These are phyloP conservation scores for Colletotrichum godetiae DNA, from an alignment of 2,329 filamentous ascomycete species.

Conservation along the genomic window DNA sequence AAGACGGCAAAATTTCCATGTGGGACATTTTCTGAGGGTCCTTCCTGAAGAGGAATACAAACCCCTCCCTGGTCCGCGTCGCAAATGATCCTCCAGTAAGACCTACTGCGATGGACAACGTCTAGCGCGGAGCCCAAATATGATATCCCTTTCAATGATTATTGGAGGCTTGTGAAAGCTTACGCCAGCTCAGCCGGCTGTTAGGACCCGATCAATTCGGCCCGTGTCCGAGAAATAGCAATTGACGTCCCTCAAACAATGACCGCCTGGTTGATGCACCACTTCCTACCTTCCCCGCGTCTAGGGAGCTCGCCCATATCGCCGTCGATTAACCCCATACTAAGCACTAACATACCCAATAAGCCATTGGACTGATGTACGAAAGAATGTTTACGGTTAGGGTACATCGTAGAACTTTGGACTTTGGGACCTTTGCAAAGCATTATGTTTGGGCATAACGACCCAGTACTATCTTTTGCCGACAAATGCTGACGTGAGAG, in stretches of 20 bases:
- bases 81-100: slow-evolving; percentile 1
- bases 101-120: slow-evolving; percentile 5
- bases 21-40: slow-evolving; percentile 88
- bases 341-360: not conserved
- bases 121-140: slow-evolving; percentile 5
- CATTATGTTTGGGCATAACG: not conserved
- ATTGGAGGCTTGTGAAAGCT: not conserved
- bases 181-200: not conserved
- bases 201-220: not conserved
- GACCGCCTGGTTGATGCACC: not conserved
- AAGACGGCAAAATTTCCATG: slow-evolving; percentile 93
- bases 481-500: slow-evolving; percentile 26
- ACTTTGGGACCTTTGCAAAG: not conserved
- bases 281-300: not conserved
- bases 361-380: not conserved
- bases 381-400: not conserved
- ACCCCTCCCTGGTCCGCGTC: not conserved
- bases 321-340: not conserved
- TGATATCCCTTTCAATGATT: slow-evolving; percentile 6
- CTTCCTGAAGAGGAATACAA: not conserved
- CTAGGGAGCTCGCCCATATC: not conserved
- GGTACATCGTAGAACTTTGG: too few species aligned
- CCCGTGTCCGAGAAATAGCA: not conserved
- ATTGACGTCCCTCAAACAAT: not conserved
- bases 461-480: not conserved